A percentile compares a stretch with the other conserved stretches of the same genome.
phyloP scores from a whole-genome alignment of 176 grass and related monocot genomes.

The Rhynchospora breviuscula region DNA sequence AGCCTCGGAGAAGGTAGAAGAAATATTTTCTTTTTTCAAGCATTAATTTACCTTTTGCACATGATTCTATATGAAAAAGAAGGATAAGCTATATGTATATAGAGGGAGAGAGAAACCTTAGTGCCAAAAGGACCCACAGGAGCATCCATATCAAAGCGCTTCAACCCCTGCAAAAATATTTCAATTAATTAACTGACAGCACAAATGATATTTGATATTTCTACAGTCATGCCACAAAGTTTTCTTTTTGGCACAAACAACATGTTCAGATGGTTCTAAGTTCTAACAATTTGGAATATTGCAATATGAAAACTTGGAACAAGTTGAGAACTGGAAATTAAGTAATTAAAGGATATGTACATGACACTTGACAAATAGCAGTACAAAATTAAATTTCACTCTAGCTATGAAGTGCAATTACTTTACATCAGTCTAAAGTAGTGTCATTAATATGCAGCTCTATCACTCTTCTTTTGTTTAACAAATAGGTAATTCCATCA shows the following conservation, averaged over 20 bases:
- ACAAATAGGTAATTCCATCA: background rate
- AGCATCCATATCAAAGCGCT: slow-evolving; percentile 70
- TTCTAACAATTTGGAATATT: background rate
- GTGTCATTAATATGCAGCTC: background rate
- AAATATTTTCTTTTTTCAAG: background rate
- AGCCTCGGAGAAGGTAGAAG: background rate
- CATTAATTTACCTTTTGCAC: background rate
- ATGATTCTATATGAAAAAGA: background rate
- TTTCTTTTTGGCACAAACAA: background rate
- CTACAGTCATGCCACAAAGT: background rate
- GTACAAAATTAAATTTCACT: background rate
- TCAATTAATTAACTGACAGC: slow-evolving; percentile 13
- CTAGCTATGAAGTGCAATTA: background rate
- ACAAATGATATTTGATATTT: background rate
- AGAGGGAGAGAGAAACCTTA: slow-evolving; percentile 32
- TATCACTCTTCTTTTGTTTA: background rate
- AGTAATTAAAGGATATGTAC: background rate
- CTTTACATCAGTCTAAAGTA: background rate
- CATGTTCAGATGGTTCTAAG: too few species aligned
- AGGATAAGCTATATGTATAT: background rate
- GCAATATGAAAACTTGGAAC: background rate
- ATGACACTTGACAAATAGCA: background rate
- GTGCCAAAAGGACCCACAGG: slow-evolving; percentile 62
- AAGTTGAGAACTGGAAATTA: background rate
- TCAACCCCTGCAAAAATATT: slow-evolving; percentile 37